These are phyloP conservation scores for Grosmannia penicillata DNA, from an alignment of 2,329 filamentous ascomycete species.

Conservation along the genomic window DNA sequence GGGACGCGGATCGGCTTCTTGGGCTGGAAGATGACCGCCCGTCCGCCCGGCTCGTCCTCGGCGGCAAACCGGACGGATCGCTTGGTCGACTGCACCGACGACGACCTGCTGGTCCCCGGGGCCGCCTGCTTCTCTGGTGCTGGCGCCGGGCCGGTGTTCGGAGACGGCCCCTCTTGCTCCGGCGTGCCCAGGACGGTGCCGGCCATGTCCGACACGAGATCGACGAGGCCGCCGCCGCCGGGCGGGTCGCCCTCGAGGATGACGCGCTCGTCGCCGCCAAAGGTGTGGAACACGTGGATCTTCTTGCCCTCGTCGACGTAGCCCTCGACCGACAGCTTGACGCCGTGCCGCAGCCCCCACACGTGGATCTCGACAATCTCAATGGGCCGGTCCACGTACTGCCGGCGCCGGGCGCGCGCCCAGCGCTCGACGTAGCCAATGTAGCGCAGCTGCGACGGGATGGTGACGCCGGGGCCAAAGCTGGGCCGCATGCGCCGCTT, in stretches of 20 bases:
- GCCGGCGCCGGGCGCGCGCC: slow-evolving; percentile 52
- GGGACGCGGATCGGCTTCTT: slow-evolving; percentile 52
- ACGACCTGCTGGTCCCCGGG: slow-evolving; percentile 4
- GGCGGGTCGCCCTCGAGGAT: slow-evolving; percentile 46
- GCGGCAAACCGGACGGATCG: slow-evolving; percentile 4
- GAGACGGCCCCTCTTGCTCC: too few species aligned
- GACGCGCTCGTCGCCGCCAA: slow-evolving; percentile 55
- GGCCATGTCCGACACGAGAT: slow-evolving; percentile 40
- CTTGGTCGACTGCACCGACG: background rate
- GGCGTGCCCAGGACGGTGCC: too few species aligned
- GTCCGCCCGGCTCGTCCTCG: slow-evolving; percentile 39
- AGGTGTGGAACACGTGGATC: slow-evolving; percentile 74
- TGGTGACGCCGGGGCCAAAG: slow-evolving; percentile 76
- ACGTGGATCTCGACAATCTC: slow-evolving; percentile 82
- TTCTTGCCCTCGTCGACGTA: slow-evolving; percentile 79
- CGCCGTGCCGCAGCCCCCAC: slow-evolving; percentile 76
- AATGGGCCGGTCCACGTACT: slow-evolving; percentile 67
- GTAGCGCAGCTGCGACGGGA: slow-evolving; percentile 82
- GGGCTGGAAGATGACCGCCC: slow-evolving; percentile 67
- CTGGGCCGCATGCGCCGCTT: slow-evolving; percentile 75
- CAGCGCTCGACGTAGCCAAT: slow-evolving; percentile 80
- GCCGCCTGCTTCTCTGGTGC: too few species aligned
- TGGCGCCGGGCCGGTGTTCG: too few species aligned
- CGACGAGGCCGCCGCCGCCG: slow-evolving; percentile 30
- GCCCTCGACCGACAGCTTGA: slow-evolving; percentile 75